phyloP scores from a whole-genome alignment of 1,284 basidiomycete genomes.

The Ustilago loliicola region DNA sequence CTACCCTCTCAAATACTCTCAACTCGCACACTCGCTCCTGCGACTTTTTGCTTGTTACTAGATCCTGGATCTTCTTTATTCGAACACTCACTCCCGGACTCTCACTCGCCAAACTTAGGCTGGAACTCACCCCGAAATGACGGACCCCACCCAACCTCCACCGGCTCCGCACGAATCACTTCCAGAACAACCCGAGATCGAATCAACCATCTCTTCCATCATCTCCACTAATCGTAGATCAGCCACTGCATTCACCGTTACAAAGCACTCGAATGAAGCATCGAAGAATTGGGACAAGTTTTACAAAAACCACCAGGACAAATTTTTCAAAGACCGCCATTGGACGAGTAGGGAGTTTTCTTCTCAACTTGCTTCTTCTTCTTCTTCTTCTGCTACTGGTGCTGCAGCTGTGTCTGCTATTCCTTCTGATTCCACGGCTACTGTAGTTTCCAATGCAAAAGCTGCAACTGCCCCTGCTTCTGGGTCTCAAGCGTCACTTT shows the following conservation, averaged over 20 bases:
- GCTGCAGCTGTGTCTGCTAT: no score
- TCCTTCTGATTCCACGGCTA: no score
- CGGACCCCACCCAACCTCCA: neutral
- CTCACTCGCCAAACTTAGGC: no score
- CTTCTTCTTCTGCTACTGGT: neutral
- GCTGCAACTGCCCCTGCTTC: no score
- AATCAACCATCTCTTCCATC: constrained; percentile 27
- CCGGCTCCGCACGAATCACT: constrained; percentile 24
- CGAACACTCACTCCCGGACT: no score
- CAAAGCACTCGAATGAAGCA: constrained; percentile 63
- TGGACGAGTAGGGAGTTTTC: constrained; percentile 70
- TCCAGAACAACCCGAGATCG: constrained; percentile 22
- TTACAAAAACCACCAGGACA: constrained; percentile 68
- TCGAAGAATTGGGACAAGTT: constrained; percentile 70
- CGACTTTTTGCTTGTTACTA: no score
- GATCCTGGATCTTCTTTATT: no score
- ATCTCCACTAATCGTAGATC: constrained; percentile 55
- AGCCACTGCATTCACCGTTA: constrained; percentile 54
- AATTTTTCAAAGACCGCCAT: constrained; percentile 71
- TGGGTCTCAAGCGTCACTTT: no score
- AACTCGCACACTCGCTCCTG: no score
- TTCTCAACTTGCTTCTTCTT: constrained; percentile 10
- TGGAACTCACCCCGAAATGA: neutral
- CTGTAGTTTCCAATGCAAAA: no score
- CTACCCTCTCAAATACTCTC: no score